These are phyloP conservation scores for Pyrenochaeta sp. DNA, from an alignment of 2,329 filamentous ascomycete genomes.

Conservation along the genomic window DNA sequence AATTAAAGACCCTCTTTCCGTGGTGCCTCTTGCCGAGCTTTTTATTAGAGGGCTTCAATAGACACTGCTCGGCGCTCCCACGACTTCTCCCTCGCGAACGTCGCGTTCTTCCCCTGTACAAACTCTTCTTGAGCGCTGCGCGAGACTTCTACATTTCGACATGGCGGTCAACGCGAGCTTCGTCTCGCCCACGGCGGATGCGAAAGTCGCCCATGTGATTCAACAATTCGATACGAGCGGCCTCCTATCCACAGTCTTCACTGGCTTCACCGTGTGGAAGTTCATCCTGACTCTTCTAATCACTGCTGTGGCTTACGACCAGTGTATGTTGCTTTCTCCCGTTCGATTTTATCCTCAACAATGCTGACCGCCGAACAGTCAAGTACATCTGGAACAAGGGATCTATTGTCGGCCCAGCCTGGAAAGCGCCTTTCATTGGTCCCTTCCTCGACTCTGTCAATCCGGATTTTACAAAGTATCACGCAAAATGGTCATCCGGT, in stretches of 20 bases:
- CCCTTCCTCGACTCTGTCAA: constrained; percentile 92
- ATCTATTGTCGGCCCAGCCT: constrained; percentile 56
- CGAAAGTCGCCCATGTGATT: constrained; percentile 43
- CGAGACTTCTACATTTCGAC: constrained; percentile 4
- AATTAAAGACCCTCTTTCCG: constrained; percentile 20
- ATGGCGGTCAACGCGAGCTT: constrained; percentile 51
- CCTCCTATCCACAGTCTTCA: constrained; percentile 42
- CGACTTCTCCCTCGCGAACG: constrained; percentile 12
- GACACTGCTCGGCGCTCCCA: constrained; percentile 7
- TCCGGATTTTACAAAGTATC: constrained; percentile 90
- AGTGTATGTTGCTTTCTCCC: constrained; percentile 68
- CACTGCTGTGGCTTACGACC: constrained; percentile 84
- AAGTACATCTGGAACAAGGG: constrained; percentile 59
- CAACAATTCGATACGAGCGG: constrained; percentile 41
- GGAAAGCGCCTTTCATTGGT: constrained; percentile 70
- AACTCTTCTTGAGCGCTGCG: constrained; percentile 4
- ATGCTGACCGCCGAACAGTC: constrained; percentile 58
- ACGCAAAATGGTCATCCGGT: constrained; percentile 90
- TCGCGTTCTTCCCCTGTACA: constrained; percentile 4
- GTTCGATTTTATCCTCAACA: constrained; percentile 1
- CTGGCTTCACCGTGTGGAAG: constrained; percentile 41
- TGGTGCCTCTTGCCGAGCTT: constrained; percentile 4
- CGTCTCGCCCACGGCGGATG: constrained; percentile 51
- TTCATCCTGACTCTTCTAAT: constrained; percentile 69
- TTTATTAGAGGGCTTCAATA: constrained; percentile 16